These are phyloP conservation scores for Coemansia sp. DNA, from an alignment of 192 early-diverging fungal species.

Conservation along the genomic window DNA sequence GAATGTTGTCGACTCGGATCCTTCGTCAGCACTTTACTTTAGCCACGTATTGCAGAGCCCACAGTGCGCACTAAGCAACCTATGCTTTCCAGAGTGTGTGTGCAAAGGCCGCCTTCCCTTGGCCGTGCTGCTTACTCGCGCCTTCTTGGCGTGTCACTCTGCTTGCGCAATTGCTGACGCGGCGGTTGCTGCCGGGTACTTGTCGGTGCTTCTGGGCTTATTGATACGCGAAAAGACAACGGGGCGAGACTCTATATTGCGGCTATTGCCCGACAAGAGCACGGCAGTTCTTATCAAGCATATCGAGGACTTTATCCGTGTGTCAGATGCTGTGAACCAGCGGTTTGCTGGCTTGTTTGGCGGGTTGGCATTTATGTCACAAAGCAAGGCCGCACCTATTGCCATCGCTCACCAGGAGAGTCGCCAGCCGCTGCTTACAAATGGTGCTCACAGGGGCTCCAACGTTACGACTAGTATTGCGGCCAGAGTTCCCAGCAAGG, in stretches of 20 bases:
- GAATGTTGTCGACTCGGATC: slow-evolving; percentile 45
- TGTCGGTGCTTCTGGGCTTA: slow-evolving; percentile 43
- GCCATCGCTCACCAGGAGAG: background rate
- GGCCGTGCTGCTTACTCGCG: slow-evolving; percentile 23
- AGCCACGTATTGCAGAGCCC: slow-evolving; percentile 32
- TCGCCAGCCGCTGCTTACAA: background rate
- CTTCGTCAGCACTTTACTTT: slow-evolving; percentile 36
- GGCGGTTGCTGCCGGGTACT: slow-evolving; percentile 38
- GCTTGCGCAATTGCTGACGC: slow-evolving; percentile 24
- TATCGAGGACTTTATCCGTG: slow-evolving; percentile 37
- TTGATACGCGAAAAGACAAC: slow-evolving; percentile 22
- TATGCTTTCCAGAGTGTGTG: slow-evolving; percentile 35
- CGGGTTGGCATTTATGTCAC: slow-evolving; percentile 12
- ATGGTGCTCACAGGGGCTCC: background rate
- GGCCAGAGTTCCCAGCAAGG: background rate
- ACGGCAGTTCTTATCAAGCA: slow-evolving; percentile 19
- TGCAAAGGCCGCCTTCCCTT: slow-evolving; percentile 25
- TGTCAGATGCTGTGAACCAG: slow-evolving; percentile 36
- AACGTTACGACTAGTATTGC: background rate
- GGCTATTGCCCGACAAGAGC: slow-evolving; percentile 22
- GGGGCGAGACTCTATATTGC: slow-evolving; percentile 13
- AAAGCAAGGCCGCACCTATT: background rate
- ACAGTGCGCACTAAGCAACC: slow-evolving; percentile 17
- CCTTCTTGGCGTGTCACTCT: slow-evolving; percentile 31
- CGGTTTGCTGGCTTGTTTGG: slow-evolving; percentile 31